These are phyloP conservation scores for Sclerotinia sclerotiorum DNA, from an alignment of 2,329 filamentous ascomycete species.

Conservation along the genomic window DNA sequence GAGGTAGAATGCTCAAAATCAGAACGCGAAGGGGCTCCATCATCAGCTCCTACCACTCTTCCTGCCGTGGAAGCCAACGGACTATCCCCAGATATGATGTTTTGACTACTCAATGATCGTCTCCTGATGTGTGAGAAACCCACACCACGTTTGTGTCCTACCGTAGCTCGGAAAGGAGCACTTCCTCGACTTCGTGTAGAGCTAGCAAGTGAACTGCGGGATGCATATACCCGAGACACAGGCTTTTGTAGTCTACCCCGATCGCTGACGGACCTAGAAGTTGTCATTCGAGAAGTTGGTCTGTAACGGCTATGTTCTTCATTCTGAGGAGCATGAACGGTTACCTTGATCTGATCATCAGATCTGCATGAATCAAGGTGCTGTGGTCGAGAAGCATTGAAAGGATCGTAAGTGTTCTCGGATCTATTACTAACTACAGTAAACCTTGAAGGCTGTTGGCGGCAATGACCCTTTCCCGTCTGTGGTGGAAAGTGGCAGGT, in stretches of 20 bases:
- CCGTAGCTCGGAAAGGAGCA: conserved; percentile 44
- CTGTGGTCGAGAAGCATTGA: conserved; percentile 57
- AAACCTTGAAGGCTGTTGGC: conserved; percentile 57
- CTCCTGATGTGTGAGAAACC: conserved; percentile 58
- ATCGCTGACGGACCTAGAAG: conserved; percentile 22
- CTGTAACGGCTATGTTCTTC: conserved; percentile 14
- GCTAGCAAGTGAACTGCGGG: conserved; percentile 50
- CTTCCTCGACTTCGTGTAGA: conserved; percentile 44
- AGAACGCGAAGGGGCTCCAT: conserved; percentile 27
- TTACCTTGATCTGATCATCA: conserved; percentile 40
- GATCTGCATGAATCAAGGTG: conserved; percentile 48
- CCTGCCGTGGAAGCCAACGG: conserved; percentile 6
- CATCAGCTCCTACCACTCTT: conserved; percentile 34
- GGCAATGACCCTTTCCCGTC: conserved; percentile 49
- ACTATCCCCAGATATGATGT: conserved; percentile 16
- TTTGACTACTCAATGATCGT: conserved; percentile 27
- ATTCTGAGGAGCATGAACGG: conserved; percentile 33
- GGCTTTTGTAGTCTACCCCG: conserved; percentile 26
- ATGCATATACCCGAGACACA: conserved; percentile 41
- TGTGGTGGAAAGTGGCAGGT: conserved; percentile 58
- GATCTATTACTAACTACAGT: conserved; percentile 63
- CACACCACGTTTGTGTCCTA: conserved; percentile 59
- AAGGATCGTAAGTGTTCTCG: conserved; percentile 82
- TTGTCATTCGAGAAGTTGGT: conserved; percentile 10
- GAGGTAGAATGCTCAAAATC: conserved; percentile 28